Evolutionary conservation across 495 filamentous ascomycete genomes (phyloP), one percentile per base, ranked within the genome.

Genomic region (Aspergillus taichungensis): DNA sequence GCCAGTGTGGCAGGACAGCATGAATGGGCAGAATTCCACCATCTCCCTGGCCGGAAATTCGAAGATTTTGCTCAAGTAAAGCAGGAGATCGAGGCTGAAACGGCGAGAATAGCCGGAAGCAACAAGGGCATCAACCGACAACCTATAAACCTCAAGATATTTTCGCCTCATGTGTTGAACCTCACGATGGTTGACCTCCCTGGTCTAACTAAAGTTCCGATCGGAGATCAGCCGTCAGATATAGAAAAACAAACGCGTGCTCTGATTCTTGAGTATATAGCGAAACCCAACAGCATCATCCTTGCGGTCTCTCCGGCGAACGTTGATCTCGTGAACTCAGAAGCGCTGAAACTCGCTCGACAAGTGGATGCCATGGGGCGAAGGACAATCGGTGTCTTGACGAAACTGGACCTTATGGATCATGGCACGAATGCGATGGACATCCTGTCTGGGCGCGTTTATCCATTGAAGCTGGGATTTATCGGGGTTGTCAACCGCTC

Each of bases 231-330:
- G 65, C 92, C 92, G 13, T 82, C 87, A 49, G 92, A 99, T 62
- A 99, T 99, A 54, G 92, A 99, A 69, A 97, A 97, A 64, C 92
- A 99, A 67, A 99, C 94, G 4, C 80, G 94, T 34, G 95, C 88
- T 43, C 76, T 99, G 46, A 99, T 99, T 49, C 80, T 90, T 43
- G 92, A 99, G 71, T 99, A 99, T 57, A 99, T 95, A 53, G 92
- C 92, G 8, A 99, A 99, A 64, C 92, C 92, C 6, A 99, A 99
- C 73, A 97, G 88, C 61, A 95, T 99, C 60, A 83, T 99, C 52
- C 74, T 99, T 30, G 92, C 92, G 38, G 92, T 99, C 6, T 99
- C 92, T 4, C 92, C 92, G 0, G 92, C 92, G 10, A 99, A 99
- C 62, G 94, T 97, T 45, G 92, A 97, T 57, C 78, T 99, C 53